Evolutionary conservation across 192 early-diverging fungal species (phyloP).

Genomic region (Backusella parvicylindrica): DNA sequence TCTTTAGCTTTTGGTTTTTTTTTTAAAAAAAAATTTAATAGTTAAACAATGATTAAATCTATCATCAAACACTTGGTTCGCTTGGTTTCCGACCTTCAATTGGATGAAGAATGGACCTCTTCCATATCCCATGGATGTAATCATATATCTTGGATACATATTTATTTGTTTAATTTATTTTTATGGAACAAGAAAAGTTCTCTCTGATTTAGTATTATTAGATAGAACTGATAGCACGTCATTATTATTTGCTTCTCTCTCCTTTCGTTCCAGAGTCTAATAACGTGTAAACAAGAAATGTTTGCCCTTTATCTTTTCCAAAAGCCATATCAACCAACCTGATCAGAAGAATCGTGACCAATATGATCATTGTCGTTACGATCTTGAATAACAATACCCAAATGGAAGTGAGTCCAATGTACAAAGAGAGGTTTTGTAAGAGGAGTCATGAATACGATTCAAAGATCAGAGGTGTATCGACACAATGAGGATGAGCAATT

Average conservation of each 20-base stretch:
- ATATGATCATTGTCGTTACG: constrained; percentile 10
- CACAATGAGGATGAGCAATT: constrained; percentile 54
- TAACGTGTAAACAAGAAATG: constrained; percentile 12
- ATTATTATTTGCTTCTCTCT: neutral
- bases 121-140: too few species aligned
- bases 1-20: too few species aligned
- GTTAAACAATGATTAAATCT: too few species aligned
- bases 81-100: too few species aligned
- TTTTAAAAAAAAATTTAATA: too few species aligned
- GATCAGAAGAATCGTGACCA: constrained; percentile 62
- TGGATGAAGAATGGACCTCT: too few species aligned
- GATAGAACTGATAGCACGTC: constrained; percentile 17
- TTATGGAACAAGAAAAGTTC: too few species aligned
- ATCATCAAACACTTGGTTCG: too few species aligned
- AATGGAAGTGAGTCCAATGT: constrained; percentile 44
- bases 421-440: constrained; percentile 51
- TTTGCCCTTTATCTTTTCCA: constrained; percentile 20
- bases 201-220: neutral
- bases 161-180: too few species aligned
- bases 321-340: constrained; percentile 27
- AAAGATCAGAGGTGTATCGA: constrained; percentile 63
- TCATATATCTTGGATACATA: too few species aligned
- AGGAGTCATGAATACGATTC: constrained; percentile 49
- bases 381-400: constrained; percentile 57
- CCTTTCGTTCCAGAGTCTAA: neutral